phyloP scores from a whole-genome alignment of 2,329 filamentous ascomycete species.

The Lecanicillium sp. region DNA sequence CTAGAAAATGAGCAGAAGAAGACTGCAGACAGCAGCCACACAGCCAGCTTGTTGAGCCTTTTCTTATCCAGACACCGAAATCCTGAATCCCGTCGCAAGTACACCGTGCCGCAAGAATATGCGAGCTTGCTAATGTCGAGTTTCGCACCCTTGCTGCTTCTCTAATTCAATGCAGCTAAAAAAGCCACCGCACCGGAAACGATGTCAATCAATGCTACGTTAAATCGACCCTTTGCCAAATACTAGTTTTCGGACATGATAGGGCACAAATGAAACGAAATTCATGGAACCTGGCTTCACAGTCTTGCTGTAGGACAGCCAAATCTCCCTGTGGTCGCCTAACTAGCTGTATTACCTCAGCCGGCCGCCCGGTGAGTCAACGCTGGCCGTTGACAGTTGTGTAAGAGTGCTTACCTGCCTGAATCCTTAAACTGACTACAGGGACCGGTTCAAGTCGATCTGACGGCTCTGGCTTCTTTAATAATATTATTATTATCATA shows the following conservation, averaged over 20 bases:
- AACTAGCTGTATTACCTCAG: constrained; percentile 9
- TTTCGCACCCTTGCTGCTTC: background rate
- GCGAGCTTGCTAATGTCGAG: background rate
- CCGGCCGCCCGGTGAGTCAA: constrained; percentile 6
- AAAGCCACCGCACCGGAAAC: background rate
- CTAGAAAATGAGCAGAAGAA: too few relatives aligned
- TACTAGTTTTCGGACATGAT: background rate
- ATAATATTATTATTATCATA: too few relatives aligned
- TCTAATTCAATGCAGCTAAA: background rate
- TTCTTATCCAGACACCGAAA: background rate
- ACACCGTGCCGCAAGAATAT: background rate
- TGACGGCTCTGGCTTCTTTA: too few relatives aligned
- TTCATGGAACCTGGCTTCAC: background rate
- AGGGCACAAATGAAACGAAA: background rate
- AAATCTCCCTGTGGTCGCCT: constrained; percentile 1
- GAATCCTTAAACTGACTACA: background rate
- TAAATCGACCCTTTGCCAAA: background rate
- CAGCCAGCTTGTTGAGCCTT: background rate
- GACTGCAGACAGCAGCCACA: background rate
- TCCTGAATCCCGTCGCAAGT: constrained; percentile 2
- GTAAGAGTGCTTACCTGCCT: background rate
- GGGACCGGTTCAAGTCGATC: too few relatives aligned
- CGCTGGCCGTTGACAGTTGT: background rate
- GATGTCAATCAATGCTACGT: background rate
- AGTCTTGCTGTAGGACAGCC: too few relatives aligned